Conservation (phyloP, 176 grass and related monocot species). For the Carex littledalei region DNA sequence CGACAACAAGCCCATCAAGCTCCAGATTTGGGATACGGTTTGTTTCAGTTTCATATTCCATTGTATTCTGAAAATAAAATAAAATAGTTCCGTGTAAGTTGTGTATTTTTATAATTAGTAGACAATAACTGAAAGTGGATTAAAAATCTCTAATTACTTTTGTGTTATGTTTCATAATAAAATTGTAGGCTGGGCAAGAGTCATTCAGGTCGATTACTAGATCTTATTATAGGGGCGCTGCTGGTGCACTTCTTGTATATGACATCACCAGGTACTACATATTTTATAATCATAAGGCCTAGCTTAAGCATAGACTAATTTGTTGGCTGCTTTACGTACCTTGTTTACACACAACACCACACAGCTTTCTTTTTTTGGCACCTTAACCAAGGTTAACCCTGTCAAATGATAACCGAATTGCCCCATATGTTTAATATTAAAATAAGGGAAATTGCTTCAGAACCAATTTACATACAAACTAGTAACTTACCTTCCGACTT, state of each 20-base stretch:
- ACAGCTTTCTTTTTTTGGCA: not conserved
- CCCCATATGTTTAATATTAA: not conserved
- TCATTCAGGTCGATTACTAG: constrained; percentile 54
- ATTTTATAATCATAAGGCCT: not conserved
- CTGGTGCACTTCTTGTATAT: constrained; percentile 50
- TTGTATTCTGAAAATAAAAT: not conserved
- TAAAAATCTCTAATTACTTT: not conserved
- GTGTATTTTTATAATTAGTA: not conserved
- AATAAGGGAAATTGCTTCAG: not conserved
- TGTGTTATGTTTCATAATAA: constrained; percentile 1
- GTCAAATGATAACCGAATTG: not conserved
- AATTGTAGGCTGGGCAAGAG: constrained; percentile 50
- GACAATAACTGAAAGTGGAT: not conserved
- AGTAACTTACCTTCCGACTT: not conserved
- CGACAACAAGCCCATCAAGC: constrained; percentile 47
- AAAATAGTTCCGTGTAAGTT: too few species aligned
- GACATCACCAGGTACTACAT: constrained; percentile 52
- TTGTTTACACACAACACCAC: not conserved
- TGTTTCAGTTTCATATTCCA: constrained; percentile 2
- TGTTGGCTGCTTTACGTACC: not conserved
- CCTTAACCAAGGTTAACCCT: not conserved
- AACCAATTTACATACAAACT: not conserved
- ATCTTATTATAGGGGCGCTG: constrained; percentile 53
- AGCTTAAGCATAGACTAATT: not conserved
- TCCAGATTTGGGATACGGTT: constrained; percentile 68